Base-by-base conservation (phyloP, 2,329 filamentous ascomycete genomes). In the Raffaelea ambrosiae region DNA sequence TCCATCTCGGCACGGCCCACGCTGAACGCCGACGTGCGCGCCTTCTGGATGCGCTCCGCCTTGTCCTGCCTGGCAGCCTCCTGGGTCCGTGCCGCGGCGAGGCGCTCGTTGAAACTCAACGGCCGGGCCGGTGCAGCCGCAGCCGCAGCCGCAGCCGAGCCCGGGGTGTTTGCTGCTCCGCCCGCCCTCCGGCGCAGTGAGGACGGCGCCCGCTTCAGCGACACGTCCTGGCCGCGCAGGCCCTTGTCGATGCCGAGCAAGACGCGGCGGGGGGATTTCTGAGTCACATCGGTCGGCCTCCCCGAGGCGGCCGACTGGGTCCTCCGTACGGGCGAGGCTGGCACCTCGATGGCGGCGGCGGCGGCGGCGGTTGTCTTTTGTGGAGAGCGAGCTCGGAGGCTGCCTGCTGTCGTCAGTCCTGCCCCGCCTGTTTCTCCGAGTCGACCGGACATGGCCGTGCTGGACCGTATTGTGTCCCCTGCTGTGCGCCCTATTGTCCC, bases 241-340 rank as follows among this genome's bases (percentile, higher is more conserved):
- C 88, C 89, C 62, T 95, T 94, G 65, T 95, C 90, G 52, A 97
- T 94, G 5, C 93, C 91, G 16, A 97, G 65, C 18, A 88, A 66
- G 14, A 93, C 78, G 51, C 90, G 76, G 46, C 84, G 84, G 1
- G 93, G 91, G 1, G 90, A 96, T 22, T 75, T 79, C 33, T 81
- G 82, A 7, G 26, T 29, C 26, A 13, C 7, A 29, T 29, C 26
- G 14, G 77, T 69, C n/a, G 68, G 69, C 16, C 69, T 59, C 2
- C 71, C 61, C 1, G 65, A 61, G 13, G 69, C 60, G 1, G 66
- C 60, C 14, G 70, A 64, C 62, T 73, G 66, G 57, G 71, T 55
- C 68, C 79, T 63, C 67, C 74, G 83, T 4, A 91, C 85, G 1
- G 89, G 79, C 9, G 81, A 84, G 3, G 77, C 79, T 2, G 88